Evolutionary conservation across 257 asterid genomes (phyloP), one percentile per base, ranked within the genome.

Genomic region (Solanum boliviense): DNA sequence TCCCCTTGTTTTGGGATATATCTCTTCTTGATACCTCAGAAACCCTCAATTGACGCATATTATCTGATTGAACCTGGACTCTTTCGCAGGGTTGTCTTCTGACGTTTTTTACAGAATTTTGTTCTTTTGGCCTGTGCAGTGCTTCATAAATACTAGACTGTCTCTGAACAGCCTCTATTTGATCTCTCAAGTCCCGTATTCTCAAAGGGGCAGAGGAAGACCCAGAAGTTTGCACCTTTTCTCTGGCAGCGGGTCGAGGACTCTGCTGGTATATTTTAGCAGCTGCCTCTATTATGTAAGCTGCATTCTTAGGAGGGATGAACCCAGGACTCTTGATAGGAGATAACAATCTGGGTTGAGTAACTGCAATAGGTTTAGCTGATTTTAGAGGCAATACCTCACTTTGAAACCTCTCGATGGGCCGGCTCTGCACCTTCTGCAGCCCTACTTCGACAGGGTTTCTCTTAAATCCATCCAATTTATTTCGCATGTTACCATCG

Each of bases 271-370:
- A 93, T 52, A 97, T 95, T 91, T 92, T 97, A 84, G 96, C 89
- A 72, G 99, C 98, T 76, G 96, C 98, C 92, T 97, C 99, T 86
- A 96, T 91, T 86, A 97, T 87, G 89, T 96, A 97, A 86, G 96
- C 95, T 25, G 99, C 95, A 91, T 96, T 96, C 93, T 94, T 96
- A 27, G 94, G 94, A 29, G 98, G 99, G 86, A 96, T 75, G 79
- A 95, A 97, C 32, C 98, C 98, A 83, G 98, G 99, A 91, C 98
- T 93, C 91, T 95, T 97, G 86, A 97, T 94, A 85, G 99, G 99
- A 86, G 99, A 97, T 74, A 95, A 79, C 84, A 95, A 94, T 89
- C 96, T 91, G 89, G 93, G 94, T 68, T 94, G 99, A 34, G 96
- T 88, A 85, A 94, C 90, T 46, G 98, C 91, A 84, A 94, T 89